Conservation (phyloP, 768 basidiomycete species). For the Kwoniella heveanensis region DNA sequence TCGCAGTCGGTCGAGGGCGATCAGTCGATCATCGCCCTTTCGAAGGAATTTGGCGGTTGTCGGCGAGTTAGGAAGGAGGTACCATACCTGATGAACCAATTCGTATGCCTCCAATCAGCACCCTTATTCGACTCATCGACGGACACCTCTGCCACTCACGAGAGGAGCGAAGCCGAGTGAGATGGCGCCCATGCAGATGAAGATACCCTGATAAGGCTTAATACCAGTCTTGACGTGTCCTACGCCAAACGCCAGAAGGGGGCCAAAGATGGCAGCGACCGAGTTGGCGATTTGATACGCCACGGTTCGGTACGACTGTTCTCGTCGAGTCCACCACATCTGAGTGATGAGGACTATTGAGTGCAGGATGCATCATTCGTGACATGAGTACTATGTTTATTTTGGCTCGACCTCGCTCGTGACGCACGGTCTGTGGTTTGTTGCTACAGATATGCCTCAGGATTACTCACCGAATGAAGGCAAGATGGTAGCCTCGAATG, state of each 20-base stretch:
- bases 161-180: constrained; percentile 30
- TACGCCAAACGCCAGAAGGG: constrained; percentile 21
- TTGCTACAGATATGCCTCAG: too few relatives aligned
- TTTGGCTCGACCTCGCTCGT: too few relatives aligned
- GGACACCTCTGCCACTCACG: too few relatives aligned
- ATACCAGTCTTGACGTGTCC: constrained; percentile 19
- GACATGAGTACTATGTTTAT: too few relatives aligned
- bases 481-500: constrained; percentile 56
- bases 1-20: constrained; percentile 39
- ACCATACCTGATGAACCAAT: constrained; percentile 19
- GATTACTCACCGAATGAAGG: constrained; percentile 18
- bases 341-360: constrained; percentile 17
- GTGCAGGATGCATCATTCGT: too few relatives aligned
- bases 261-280: constrained; percentile 29
- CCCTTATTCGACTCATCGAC: too few relatives aligned
- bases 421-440: too few relatives aligned
- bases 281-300: constrained; percentile 34
- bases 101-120: too few relatives aligned
- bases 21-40: constrained; percentile 39
- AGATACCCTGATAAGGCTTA: constrained; percentile 34
- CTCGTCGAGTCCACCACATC: constrained; percentile 32
- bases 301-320: constrained; percentile 35
- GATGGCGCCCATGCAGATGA: constrained; percentile 36
- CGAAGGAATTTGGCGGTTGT: constrained; percentile 42
- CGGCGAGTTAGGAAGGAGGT: constrained; percentile 36